Conservation (phyloP, 768 basidiomycete species). For the Boletellus ananas region DNA sequence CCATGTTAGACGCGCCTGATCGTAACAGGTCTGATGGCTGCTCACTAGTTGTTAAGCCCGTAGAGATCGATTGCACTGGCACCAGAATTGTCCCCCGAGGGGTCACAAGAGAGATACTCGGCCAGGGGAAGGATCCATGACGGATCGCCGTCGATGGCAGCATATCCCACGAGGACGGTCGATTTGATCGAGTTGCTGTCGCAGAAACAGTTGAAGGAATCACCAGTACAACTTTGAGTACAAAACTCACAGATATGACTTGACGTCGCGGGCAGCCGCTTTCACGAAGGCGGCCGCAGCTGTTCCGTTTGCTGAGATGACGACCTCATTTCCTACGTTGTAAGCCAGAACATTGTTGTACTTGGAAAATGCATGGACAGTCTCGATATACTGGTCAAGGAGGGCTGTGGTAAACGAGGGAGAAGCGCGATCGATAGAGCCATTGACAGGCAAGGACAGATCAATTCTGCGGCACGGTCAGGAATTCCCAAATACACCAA, state of each 20-base stretch:
- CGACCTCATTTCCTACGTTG: slow-evolving; percentile 88
- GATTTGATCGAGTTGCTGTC: slow-evolving; percentile 60
- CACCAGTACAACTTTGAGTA: neutral
- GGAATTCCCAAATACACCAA: slow-evolving; percentile 1
- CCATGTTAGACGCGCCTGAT: slow-evolving; percentile 1
- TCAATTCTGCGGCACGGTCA: slow-evolving; percentile 59
- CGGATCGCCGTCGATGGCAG: slow-evolving; percentile 72
- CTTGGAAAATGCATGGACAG: slow-evolving; percentile 74
- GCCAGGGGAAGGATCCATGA: slow-evolving; percentile 66
- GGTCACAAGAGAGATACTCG: slow-evolving; percentile 77
- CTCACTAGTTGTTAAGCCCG: slow-evolving; percentile 85
- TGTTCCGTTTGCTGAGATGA: slow-evolving; percentile 50
- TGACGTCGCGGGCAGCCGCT: slow-evolving; percentile 86
- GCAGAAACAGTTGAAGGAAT: neutral
- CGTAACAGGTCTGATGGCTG: slow-evolving; percentile 6
- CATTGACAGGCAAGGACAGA: slow-evolving; percentile 79
- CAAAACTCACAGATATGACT: slow-evolving; percentile 71
- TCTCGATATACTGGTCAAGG: slow-evolving; percentile 71
- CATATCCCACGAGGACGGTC: slow-evolving; percentile 73
- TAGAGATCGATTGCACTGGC: slow-evolving; percentile 75
- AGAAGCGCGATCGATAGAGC: slow-evolving; percentile 68
- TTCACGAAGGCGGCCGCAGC: slow-evolving; percentile 77
- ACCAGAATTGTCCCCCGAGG: slow-evolving; percentile 47
- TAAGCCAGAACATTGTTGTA: slow-evolving; percentile 89
- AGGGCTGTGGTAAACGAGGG: slow-evolving; percentile 83